These are phyloP conservation scores for Ilyonectria robusta DNA, from an alignment of 2,329 filamentous ascomycete genomes.

Conservation along the genomic window DNA sequence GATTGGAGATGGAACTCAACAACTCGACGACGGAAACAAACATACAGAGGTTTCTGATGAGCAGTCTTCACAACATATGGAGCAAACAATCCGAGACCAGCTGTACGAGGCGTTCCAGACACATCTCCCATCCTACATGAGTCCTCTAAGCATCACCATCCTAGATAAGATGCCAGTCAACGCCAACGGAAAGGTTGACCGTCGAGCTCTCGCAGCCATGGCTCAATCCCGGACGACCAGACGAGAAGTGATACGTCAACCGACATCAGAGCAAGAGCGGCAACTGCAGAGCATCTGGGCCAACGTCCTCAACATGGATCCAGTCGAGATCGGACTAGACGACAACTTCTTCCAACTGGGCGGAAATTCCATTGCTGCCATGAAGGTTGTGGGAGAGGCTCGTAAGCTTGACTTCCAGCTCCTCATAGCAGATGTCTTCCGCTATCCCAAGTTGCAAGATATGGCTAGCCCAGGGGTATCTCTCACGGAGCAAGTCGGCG, in stretches of 20 bases:
- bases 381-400: slow-evolving; percentile 63
- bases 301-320: slow-evolving; percentile 50
- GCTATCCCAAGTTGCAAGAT: not conserved
- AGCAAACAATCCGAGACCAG: not conserved
- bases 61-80: not conserved
- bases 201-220: slow-evolving; percentile 26
- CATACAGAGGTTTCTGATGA: not conserved
- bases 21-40: not conserved
- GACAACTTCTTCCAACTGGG: slow-evolving; percentile 65
- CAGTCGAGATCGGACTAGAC: slow-evolving; percentile 54
- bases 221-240: not conserved
- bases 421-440: slow-evolving; percentile 32
- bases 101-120: slow-evolving; percentile 15
- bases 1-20: not conserved
- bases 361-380: slow-evolving; percentile 64
- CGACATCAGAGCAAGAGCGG: slow-evolving; percentile 20
- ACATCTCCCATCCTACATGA: slow-evolving; percentile 46
- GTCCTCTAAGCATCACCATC: slow-evolving; percentile 40
- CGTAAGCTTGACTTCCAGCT: slow-evolving; percentile 57
- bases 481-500: slow-evolving; percentile 17
- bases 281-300: slow-evolving; percentile 55
- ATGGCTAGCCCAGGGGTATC: slow-evolving; percentile 22
- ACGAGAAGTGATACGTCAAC: slow-evolving; percentile 1
- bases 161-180: slow-evolving; percentile 47
- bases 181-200: slow-evolving; percentile 45